Conservation (phyloP, 805 yeast genomes). For the Kregervanrija delftensis region DNA sequence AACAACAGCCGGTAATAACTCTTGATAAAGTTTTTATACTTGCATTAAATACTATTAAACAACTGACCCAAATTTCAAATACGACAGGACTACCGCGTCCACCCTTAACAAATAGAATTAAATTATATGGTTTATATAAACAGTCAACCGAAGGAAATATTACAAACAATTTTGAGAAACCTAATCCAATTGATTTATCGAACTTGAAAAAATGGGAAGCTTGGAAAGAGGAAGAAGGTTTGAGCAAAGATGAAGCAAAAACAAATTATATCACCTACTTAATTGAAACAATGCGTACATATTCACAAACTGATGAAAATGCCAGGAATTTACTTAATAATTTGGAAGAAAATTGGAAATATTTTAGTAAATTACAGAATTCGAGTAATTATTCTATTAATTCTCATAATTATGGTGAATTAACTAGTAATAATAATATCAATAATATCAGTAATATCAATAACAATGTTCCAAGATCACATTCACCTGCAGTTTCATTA, state of each 20-base stretch:
- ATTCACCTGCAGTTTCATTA: conserved; percentile 29
- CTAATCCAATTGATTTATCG: conserved; percentile 58
- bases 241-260: conserved; percentile 66
- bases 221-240: conserved; percentile 71
- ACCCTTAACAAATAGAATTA: conserved; percentile 60
- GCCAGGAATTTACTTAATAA: conserved; percentile 52
- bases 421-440: neutral
- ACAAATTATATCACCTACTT: conserved; percentile 59
- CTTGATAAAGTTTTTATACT: conserved; percentile 75
- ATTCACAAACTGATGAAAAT: conserved; percentile 54
- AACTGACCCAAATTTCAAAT: conserved; percentile 59
- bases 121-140: conserved; percentile 74
- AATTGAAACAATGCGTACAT: conserved; percentile 64
- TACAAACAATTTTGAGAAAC: conserved; percentile 58
- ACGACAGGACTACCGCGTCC: conserved; percentile 67
- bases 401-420: conserved; percentile 34
- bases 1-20: conserved; percentile 12
- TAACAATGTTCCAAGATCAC: conserved; percentile 14
- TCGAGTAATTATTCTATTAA: too few species aligned
- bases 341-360: conserved; percentile 58
- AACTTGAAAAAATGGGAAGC: conserved; percentile 78
- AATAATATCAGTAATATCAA: neutral
- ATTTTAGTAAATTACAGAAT: too few species aligned
- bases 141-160: conserved; percentile 90
- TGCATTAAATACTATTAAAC: conserved; percentile 73